Base-by-base conservation (phyloP, 768 basidiomycete genomes). In the Boletus vinaceobasis region DNA sequence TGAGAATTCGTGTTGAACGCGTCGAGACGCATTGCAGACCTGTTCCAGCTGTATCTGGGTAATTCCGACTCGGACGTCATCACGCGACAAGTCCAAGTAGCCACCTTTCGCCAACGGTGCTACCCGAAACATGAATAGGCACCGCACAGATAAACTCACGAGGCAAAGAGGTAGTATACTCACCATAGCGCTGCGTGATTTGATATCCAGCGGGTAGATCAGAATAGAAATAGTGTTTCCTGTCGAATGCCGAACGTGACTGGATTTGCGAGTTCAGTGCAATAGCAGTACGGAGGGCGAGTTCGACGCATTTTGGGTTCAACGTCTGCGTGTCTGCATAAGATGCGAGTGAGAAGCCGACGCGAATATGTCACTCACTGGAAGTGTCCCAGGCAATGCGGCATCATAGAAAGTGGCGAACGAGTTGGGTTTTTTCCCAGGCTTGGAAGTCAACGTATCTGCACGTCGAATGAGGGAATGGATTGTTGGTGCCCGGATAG, bases 201-300 rank as follows among this genome's bases (percentile, higher is more conserved):
- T 99, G 97, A 71, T 94, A 98, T 0, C 96, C 96, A 5, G 88
- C 79, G 0, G 97, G 94, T 35, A 97, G 79, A 70, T 98, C 97
- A 5, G 91, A 81, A 66, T 99, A 98, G 71, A 98, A 98, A 69
- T 99, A 99, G 69, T 98, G 97, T 68, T 99, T 99, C 60, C 97
- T 78, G 71, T 98, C 97, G 63, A 98, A 98, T 0, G 90, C 80
- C 0, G 93, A 96, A 19, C 79, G 77, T 0, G 60, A 59, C 59
- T 90, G 90, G 48, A 96, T 77, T 5, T 79, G 59, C 13, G 84
- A 76, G 33, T 80, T 72, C 23, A 98, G 77, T 5, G 94, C 94
- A 2, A 94, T 63, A 0, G 94, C 90, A 0, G 93, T 86, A 8
- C 90, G 79, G 1, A 94, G 69, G 4, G 89, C 92, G 7, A 97